These are phyloP conservation scores for Amaranthus palmeri DNA, from an alignment of 148 eudicot species.

Conservation along the genomic window DNA sequence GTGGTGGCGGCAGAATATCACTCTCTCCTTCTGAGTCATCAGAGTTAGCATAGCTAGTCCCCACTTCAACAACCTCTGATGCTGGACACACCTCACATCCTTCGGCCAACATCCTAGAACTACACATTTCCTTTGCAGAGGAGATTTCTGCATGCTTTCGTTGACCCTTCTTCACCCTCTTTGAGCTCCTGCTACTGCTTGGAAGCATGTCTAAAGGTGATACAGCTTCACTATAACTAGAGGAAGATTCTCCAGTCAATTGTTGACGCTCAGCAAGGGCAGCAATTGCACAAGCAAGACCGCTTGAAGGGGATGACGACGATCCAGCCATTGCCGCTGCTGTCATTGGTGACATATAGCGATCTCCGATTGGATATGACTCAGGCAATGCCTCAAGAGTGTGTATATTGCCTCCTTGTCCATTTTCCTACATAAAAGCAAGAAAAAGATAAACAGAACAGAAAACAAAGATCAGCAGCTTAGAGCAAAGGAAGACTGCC, in stretches of 20 bases:
- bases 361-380: constrained; percentile 37
- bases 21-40: constrained; percentile 23
- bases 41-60: constrained; percentile 18
- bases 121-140: constrained; percentile 14
- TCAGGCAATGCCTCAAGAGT: constrained; percentile 34
- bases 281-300: constrained; percentile 94
- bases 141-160: constrained; percentile 23
- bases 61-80: constrained; percentile 17
- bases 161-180: constrained; percentile 24
- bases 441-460: not conserved
- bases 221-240: constrained; percentile 27
- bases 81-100: constrained; percentile 13
- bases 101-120: constrained; percentile 18
- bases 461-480: not conserved
- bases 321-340: constrained; percentile 40
- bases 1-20: constrained; percentile 18
- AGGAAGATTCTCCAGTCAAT: constrained; percentile 39
- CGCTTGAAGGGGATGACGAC: constrained; percentile 86
- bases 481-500: not conserved
- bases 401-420: constrained; percentile 32
- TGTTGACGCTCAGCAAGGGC: constrained; percentile 94
- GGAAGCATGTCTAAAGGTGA: constrained; percentile 42
- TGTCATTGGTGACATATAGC: constrained; percentile 30
- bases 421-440: constrained; percentile 52
- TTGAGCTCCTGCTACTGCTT: constrained; percentile 42